Base-by-base conservation (phyloP, 164 flowering plant species). In the Macadamia integrifolia region DNA sequence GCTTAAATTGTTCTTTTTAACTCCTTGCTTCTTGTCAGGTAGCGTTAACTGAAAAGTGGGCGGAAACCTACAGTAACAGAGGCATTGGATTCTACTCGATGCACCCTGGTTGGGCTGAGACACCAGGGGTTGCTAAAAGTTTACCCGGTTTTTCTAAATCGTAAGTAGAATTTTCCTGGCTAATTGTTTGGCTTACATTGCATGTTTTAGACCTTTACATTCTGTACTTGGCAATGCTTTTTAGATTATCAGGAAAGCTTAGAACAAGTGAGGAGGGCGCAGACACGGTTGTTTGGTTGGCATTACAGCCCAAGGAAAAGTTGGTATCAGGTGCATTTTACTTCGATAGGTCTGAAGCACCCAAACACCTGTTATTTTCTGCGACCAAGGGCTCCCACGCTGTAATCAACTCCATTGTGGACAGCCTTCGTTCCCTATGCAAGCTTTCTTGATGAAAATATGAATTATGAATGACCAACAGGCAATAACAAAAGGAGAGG, bases 71-170 rank as follows among this genome's bases (percentile, higher is more conserved):
- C 78, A 72, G 80, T 58, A 75, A 79, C 70, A 90, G 75, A 78
- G 96, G 97, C 46, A 84, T 91, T 50, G 85, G 89, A 17, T 93
- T 93, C 86, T 93, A 90, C 77, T 84, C 92, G 6, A 93, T 88
- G 98, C 98, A 93, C 76, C 98, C 98, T 11, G 98, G 97, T 61
- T 91, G 98, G 97, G 91, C 95, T 46, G 95, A 85, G 74, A 93
- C 97, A 53, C 92, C 98, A 11, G 97, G 97, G n/a, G 93, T 91
- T 11, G 78, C 89, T 10, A 86, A 76, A 67, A 87, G 91, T 71
- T 72, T 91, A 72, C 97, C 97, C 7, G 69, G 62, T 60, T 86
- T 93, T 75, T 75, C 84, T 42, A 71, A 88, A 78, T n/a, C 67
- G 98, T 87, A 81, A 67, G 86, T 17, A 49, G 48, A 30, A 56